Conservation (phyloP, 805 yeast genomes). For the Candida vaughaniae region DNA sequence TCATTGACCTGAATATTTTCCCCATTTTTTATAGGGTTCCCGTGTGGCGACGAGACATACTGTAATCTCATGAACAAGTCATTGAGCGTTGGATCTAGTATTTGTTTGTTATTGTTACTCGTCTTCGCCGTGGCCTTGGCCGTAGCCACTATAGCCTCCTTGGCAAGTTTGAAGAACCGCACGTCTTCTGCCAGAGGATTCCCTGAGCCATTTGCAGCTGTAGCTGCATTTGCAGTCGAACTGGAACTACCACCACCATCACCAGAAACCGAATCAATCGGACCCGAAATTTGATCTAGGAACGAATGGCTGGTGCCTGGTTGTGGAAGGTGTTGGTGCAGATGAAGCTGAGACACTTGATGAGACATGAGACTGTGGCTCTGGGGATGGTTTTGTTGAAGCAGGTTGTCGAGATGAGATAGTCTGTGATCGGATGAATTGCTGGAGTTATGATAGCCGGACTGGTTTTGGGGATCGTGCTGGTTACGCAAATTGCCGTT, state of each 20-base stretch:
- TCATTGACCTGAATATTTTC: conserved; percentile 34
- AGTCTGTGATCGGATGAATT: neutral
- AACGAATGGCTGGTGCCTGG: too few relatives aligned
- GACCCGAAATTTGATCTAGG: too few relatives aligned
- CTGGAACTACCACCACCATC: too few relatives aligned
- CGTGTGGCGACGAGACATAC: conserved; percentile 59
- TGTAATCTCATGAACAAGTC: conserved; percentile 59
- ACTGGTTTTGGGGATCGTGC: neutral
- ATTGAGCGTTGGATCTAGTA: conserved; percentile 62
- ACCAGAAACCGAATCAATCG: too few relatives aligned
- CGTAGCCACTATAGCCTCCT: conserved; percentile 58
- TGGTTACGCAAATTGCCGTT: neutral
- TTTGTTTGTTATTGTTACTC: conserved; percentile 44
- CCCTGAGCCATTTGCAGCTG: conserved; percentile 5
- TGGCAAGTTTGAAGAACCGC: conserved; percentile 56
- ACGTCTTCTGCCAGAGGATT: conserved; percentile 36
- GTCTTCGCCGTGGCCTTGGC: conserved; percentile 46
- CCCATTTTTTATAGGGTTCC: conserved; percentile 43
- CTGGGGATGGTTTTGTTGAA: conserved; percentile 1
- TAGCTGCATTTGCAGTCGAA: conserved; percentile 14
- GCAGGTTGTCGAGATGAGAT: neutral
- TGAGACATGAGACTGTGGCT: too few relatives aligned
- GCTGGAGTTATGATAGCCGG: neutral
- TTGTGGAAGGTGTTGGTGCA: neutral
- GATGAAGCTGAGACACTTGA: too few relatives aligned